Conservation (phyloP, 495 filamentous ascomycete genomes). For the Aspergillus avenaceus region DNA sequence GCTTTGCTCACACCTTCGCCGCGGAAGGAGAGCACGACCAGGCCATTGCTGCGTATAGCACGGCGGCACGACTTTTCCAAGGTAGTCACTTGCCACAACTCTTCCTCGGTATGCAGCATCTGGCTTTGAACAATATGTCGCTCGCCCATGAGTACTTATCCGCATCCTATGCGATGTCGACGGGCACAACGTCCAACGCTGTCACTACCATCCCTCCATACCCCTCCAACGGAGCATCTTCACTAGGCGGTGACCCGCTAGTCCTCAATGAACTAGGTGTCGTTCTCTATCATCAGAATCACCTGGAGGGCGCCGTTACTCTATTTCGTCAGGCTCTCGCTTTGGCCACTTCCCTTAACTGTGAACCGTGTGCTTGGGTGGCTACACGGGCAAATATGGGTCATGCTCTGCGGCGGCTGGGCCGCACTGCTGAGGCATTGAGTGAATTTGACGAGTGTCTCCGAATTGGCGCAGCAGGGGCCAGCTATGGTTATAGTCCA, state of each 20-base stretch:
- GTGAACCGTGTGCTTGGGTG: constrained; percentile 79
- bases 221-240: constrained; percentile 51
- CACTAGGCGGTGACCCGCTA: constrained; percentile 64
- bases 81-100: constrained; percentile 95
- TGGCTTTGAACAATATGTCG: constrained; percentile 90
- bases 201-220: constrained; percentile 21
- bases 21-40: constrained; percentile 99
- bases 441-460: constrained; percentile 78
- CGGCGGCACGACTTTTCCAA: constrained; percentile 91
- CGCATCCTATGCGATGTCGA: constrained; percentile 71
- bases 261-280: constrained; percentile 95
- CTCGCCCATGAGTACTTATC: constrained; percentile 94
- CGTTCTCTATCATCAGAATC: constrained; percentile 87
- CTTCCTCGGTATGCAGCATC: constrained; percentile 97
- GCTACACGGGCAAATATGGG: constrained; percentile 84
- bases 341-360: constrained; percentile 74
- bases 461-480: constrained; percentile 67
- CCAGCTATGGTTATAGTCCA: constrained; percentile 44
- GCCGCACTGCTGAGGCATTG: constrained; percentile 67
- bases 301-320: constrained; percentile 63
- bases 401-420: constrained; percentile 74
- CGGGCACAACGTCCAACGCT: constrained; percentile 44
- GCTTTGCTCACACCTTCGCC: constrained; percentile 99
- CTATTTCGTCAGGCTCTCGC: constrained; percentile 71
- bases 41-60: constrained; percentile 96